Base-by-base conservation (phyloP, 495 filamentous ascomycete genomes). In the Aspergillus biplanus region DNA sequence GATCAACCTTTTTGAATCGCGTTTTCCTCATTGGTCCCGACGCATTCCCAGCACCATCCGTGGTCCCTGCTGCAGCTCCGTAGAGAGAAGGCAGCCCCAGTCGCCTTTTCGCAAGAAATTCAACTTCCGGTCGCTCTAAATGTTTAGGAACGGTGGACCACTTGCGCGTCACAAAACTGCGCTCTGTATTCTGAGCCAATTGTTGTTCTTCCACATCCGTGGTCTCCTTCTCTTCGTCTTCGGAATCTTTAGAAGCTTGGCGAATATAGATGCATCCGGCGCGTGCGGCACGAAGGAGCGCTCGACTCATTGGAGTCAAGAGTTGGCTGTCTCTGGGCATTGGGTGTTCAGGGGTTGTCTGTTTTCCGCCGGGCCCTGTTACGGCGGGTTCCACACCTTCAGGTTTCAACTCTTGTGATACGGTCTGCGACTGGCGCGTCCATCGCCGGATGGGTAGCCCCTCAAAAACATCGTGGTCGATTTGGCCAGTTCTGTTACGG, bases 401-500 rank as follows among this genome's bases (percentile, higher is more conserved):
- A 32, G 82, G 72, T 21, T 85, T 85, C 0, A 82, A 80, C 0
- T 86, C 85, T 52, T 91, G 87, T 56, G 86, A 90, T 65, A 96
- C 75, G 39, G 81, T 90, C 33, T 94, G 86, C 75, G 76, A 80
- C 69, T 89, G 85, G 58, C 86, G 86, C 61, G 89, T 86, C 92
- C 93, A 99, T 82, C 96, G 91, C 61, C 93, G 90, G 52, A 99
- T 87, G 18, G 95, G 95, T 6, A 99, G 82, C 49, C 95, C 93
- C 75, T 98, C 94, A 64, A 97, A 95, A 67, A 97, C 87, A 80
- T 99, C 96, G 72, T 97, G 92, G 68, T 98, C 95, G 49, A 90
- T 86, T 71, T 90, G 88, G 58, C 91, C 87, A 52, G 89, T 89
- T 69, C 90, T 85, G 58, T 88, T 88, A 65, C 90, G 87, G 63